A percentile compares a stretch with the other conserved stretches of the same genome.
These are phyloP conservation scores for Lablab purpureus DNA, from an alignment of 306 rosid genomes.

Conservation along the genomic window DNA sequence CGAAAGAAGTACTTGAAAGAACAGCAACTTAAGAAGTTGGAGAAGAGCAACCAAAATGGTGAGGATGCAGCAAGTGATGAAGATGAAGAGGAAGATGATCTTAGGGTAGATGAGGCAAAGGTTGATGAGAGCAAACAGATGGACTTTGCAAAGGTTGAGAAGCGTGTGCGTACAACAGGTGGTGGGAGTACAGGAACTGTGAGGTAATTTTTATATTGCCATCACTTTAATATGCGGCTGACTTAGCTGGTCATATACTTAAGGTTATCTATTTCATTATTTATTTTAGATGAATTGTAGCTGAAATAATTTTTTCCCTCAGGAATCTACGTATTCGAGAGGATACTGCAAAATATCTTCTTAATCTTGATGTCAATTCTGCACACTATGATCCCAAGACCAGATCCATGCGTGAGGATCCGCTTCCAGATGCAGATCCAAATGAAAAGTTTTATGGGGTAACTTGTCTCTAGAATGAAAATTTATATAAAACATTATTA, in stretches of 20 bases:
- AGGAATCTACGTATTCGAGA: constrained; percentile 49
- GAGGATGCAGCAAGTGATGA: constrained; percentile 55
- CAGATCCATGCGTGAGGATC: constrained; percentile 78
- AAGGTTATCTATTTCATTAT: background rate
- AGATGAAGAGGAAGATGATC: constrained; percentile 62
- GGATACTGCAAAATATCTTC: constrained; percentile 50
- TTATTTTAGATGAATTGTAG: background rate
- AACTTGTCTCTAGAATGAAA: constrained; percentile 19
- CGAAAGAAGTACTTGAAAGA: constrained; percentile 43
- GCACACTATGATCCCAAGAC: constrained; percentile 52
- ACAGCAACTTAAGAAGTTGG: constrained; percentile 45
- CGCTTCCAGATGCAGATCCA: constrained; percentile 79
- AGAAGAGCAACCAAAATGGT: constrained; percentile 44
- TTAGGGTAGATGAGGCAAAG: constrained; percentile 77
- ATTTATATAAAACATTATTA: background rate
- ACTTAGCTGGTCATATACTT: background rate
- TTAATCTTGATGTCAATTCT: constrained; percentile 46
- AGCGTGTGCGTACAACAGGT: constrained; percentile 77
- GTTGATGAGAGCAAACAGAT: constrained; percentile 81
- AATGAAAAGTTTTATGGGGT: constrained; percentile 72
- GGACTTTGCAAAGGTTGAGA: constrained; percentile 86
- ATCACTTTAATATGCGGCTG: constrained; percentile 1
- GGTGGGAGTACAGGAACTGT: constrained; percentile 84
- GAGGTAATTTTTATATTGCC: constrained; percentile 30
- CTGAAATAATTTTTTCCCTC: constrained; percentile 31